A percentile compares a stretch with the other conserved stretches of the same genome.
Evolutionary conservation across 176 grass and related monocot genomes (phyloP).

Genomic region (Musa schizocarpa): DNA sequence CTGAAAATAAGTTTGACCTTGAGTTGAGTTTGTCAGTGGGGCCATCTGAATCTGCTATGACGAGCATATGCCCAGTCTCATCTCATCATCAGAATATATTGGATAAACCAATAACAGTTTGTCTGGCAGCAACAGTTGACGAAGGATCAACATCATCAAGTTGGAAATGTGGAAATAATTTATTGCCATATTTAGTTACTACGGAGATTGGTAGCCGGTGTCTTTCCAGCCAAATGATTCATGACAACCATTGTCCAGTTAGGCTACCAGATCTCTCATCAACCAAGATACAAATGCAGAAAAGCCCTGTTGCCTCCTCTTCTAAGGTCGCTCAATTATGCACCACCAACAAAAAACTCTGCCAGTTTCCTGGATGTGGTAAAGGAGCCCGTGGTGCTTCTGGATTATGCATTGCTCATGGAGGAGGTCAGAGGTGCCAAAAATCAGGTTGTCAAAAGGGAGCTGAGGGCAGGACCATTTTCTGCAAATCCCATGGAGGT

Average conservation of each 20-base stretch:
- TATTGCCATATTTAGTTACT: background rate
- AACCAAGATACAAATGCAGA: background rate
- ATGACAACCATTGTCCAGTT: background rate
- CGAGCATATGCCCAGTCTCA: slow-evolving; percentile 22
- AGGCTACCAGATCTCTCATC: background rate
- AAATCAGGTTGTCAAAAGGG: background rate
- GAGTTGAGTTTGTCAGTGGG: slow-evolving; percentile 52
- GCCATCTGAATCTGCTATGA: slow-evolving; percentile 58
- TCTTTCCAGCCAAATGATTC: background rate
- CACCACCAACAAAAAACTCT: background rate
- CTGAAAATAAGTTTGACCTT: slow-evolving; percentile 41
- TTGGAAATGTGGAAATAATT: slow-evolving; percentile 5
- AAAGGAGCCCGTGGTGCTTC: slow-evolving; percentile 2
- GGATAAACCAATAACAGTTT: slow-evolving; percentile 23
- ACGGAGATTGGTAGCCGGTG: background rate
- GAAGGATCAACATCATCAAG: slow-evolving; percentile 18
- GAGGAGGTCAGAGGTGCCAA: background rate
- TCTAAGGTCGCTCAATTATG: background rate
- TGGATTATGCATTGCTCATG: background rate
- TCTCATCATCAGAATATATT: slow-evolving; percentile 21
- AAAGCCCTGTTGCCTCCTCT: background rate
- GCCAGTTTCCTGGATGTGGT: background rate
- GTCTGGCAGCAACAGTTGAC: background rate
- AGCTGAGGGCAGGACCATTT: background rate
- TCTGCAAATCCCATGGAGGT: background rate